Evolutionary conservation across 2,329 filamentous ascomycete genomes (phyloP).

Genomic region (Coniochaeta sp.): DNA sequence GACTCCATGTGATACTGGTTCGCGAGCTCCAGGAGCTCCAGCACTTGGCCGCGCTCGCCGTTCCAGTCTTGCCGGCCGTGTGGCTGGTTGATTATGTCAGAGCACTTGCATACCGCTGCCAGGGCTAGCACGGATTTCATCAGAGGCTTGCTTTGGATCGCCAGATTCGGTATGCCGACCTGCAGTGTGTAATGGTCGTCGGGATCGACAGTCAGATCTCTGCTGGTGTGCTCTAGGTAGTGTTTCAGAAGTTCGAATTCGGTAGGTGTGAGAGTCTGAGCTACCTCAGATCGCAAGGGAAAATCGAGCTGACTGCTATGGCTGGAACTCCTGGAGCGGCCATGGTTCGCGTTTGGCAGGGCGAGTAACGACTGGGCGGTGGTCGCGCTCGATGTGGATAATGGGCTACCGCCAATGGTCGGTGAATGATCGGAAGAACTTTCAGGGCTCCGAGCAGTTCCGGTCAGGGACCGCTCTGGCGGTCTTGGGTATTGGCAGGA

Average conservation of each 20-base stretch:
- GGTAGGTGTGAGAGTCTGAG: conserved; percentile 12
- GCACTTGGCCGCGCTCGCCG: conserved; percentile 17
- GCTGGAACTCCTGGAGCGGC: neutral
- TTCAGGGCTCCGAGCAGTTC: conserved; percentile 2
- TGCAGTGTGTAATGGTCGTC: conserved; percentile 31
- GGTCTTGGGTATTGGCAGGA: conserved; percentile 17
- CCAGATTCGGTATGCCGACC: conserved; percentile 33
- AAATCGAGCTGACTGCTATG: neutral
- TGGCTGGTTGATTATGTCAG: conserved; percentile 19
- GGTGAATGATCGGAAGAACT: conserved; percentile 3
- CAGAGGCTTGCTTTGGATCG: conserved; percentile 27
- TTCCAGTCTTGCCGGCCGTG: neutral
- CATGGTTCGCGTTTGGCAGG: neutral
- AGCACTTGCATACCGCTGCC: conserved; percentile 30
- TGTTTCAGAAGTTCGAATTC: conserved; percentile 31
- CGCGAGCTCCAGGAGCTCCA: conserved; percentile 22
- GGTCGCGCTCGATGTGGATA: neutral
- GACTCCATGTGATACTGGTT: conserved; percentile 29
- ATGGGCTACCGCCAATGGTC: neutral
- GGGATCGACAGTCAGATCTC: conserved; percentile 24
- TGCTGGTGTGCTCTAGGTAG: conserved; percentile 33
- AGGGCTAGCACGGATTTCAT: conserved; percentile 34
- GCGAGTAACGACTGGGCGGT: neutral
- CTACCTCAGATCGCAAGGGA: conserved; percentile 5
- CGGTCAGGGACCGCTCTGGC: neutral